Evolutionary conservation across 2,329 filamentous ascomycete genomes (phyloP), one percentile per base, ranked within the genome.

Genomic region (Hypoxylon sp.): DNA sequence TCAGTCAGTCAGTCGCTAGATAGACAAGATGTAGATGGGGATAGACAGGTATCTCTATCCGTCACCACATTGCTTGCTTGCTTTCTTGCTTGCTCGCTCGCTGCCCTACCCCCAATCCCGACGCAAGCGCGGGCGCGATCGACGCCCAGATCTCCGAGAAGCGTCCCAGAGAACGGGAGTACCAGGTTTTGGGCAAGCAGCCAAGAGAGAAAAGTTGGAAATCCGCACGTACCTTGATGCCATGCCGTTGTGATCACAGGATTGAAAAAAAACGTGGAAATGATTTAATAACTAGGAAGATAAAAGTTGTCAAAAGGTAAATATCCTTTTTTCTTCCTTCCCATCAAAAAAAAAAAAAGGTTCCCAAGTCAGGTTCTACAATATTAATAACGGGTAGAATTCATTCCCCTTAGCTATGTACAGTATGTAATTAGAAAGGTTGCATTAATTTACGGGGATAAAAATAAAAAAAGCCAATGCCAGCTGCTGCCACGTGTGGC

Each of bases 161-260:
- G 32, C 17, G 50, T 51, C 29, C 54, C 54, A 57, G 37, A 41
- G 21, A 51, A 50, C 30, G 2, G 26, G 11, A 37, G 13, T 11
- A 31, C 12, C 44, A 19, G 34, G 26, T 30, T 27, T n/a, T n/a
- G n/a, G n/a, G 25, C 44, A 46, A 51, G 43, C 44, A 30, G 21
- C 30, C 13, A 15, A 19, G 21, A 27, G 19, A 29, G 13, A 19
- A 17, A 23, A 20, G 37, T 40, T 15, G 12, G 21, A 16, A 31
- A 25, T 19, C 15, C 17, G 12, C 12, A 65, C 64, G 21, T 64
- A 69, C 66, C 66, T 67, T 57, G 66, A 69, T 48, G 66, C 62
- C 66, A 68, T 68, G 21, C 26, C 52, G 47, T 29, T 25, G 15
- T 35, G 17, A 25, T 16, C 13, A n/a, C n/a, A n/a, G 23, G 34